Evolutionary conservation across 345 rosid species (phyloP).

Genomic region (Heritiera littoralis): DNA sequence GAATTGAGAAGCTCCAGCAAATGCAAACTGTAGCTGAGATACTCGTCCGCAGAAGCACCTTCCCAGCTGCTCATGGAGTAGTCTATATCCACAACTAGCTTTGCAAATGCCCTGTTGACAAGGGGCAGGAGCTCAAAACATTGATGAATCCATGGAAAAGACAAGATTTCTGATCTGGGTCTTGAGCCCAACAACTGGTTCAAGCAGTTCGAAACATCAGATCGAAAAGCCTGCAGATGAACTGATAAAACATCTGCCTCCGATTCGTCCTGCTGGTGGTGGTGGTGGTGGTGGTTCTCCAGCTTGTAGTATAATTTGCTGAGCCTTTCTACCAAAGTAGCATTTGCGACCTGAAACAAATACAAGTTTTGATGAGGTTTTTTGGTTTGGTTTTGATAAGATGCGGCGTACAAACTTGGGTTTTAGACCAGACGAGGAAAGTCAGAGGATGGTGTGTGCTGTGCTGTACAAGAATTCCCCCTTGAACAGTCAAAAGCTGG

Average conservation of each 20-base stretch:
- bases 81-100: slow-evolving; percentile 49
- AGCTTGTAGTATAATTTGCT: slow-evolving; percentile 45
- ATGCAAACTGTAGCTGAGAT: slow-evolving; percentile 47
- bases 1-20: slow-evolving; percentile 52
- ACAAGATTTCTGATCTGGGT: slow-evolving; percentile 33
- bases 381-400: not conserved
- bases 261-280: not conserved
- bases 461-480: not conserved
- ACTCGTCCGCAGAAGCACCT: slow-evolving; percentile 35
- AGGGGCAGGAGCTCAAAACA: slow-evolving; percentile 46
- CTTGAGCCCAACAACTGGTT: slow-evolving; percentile 22
- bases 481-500: slow-evolving; percentile 12
- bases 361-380: not conserved
- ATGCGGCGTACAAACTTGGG: not conserved
- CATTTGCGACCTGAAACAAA: slow-evolving; percentile 22
- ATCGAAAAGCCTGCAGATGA: slow-evolving; percentile 37
- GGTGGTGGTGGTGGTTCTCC: slow-evolving; percentile 37
- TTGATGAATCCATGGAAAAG: slow-evolving; percentile 42
- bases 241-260: slow-evolving; percentile 38
- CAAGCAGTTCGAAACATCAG: slow-evolving; percentile 35
- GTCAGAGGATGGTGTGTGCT: not conserved
- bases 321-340: slow-evolving; percentile 39
- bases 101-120: slow-evolving; percentile 51
- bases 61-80: slow-evolving; percentile 52
- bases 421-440: slow-evolving; percentile 10